Percentiles rank a stretch among this genome's conserved stretches.
Conservation (phyloP, 2,329 filamentous ascomycete species). For the Phaeosphaeria sp. region DNA sequence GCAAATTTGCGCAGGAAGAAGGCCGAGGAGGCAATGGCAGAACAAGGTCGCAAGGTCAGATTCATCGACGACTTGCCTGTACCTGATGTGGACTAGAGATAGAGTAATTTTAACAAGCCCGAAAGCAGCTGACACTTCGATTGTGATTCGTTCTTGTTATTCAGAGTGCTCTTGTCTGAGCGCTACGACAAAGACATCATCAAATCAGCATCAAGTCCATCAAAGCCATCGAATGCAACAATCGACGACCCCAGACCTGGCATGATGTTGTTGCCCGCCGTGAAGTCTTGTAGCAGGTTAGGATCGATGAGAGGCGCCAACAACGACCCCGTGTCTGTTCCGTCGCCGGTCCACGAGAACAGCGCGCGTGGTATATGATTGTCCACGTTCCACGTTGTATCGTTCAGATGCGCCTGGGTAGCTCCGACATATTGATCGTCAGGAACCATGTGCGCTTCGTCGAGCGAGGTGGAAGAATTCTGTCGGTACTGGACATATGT, state of each 20-base stretch:
- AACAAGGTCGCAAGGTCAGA: conserved; percentile 68
- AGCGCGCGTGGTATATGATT: not conserved
- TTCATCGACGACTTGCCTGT: conserved; percentile 78
- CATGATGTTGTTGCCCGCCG: not conserved
- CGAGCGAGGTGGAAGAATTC: not conserved
- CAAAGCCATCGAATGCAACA: not conserved
- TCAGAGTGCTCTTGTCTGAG: not conserved
- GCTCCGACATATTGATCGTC: not conserved
- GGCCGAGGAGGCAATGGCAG: conserved; percentile 70
- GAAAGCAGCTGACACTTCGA: not conserved
- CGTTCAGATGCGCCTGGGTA: not conserved
- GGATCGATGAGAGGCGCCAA: not conserved
- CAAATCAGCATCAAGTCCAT: not conserved
- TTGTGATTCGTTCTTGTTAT: not conserved
- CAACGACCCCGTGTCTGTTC: not conserved
- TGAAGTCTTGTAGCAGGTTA: not conserved
- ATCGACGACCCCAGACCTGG: not conserved
- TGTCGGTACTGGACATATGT: not conserved
- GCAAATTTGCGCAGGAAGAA: conserved; percentile 68
- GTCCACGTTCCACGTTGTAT: not conserved
- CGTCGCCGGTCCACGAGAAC: not conserved
- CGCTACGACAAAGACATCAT: not conserved
- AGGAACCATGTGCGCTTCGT: not conserved
- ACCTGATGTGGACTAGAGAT: conserved; percentile 63
- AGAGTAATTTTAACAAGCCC: not conserved